Conservation (phyloP, 2,329 filamentous ascomycete species). For the Chaetomium strumarium region DNA sequence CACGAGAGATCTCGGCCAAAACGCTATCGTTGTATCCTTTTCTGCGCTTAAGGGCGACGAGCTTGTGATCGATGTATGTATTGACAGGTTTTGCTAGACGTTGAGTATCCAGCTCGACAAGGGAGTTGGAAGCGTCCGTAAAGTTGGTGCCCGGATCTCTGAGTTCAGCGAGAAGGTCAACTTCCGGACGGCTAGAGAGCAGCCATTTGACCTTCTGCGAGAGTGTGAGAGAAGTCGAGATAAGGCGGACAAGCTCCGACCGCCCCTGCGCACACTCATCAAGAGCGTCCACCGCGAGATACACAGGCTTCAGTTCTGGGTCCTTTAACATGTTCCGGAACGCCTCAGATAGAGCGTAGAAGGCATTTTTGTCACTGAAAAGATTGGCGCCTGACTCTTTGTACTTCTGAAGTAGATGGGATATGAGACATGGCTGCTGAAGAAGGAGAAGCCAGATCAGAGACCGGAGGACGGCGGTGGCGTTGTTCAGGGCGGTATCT, state of each 20-base stretch:
- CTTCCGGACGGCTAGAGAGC: slow-evolving; percentile 18
- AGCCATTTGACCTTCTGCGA: slow-evolving; percentile 18
- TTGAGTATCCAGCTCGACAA: slow-evolving; percentile 20
- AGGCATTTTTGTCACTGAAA: slow-evolving; percentile 17
- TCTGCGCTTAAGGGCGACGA: slow-evolving; percentile 7
- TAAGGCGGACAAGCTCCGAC: slow-evolving; percentile 10
- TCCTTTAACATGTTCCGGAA: slow-evolving; percentile 18
- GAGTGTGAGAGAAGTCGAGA: slow-evolving; percentile 12
- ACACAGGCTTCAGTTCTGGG: slow-evolving; percentile 11
- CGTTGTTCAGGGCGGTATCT: slow-evolving; percentile 16
- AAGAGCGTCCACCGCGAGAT: slow-evolving; percentile 14
- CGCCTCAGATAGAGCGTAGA: slow-evolving; percentile 13
- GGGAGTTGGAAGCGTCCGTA: not conserved
- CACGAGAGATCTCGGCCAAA: slow-evolving; percentile 8
- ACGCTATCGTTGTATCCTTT: slow-evolving; percentile 12
- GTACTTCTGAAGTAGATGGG: slow-evolving; percentile 20
- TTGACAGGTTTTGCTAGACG: slow-evolving; percentile 16
- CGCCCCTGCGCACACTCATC: slow-evolving; percentile 16
- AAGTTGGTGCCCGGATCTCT: slow-evolving; percentile 2
- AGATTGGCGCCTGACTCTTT: slow-evolving; percentile 15
- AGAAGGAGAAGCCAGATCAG: slow-evolving; percentile 22
- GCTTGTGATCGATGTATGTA: slow-evolving; percentile 19
- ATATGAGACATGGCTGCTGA: slow-evolving; percentile 20
- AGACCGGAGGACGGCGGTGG: slow-evolving; percentile 18
- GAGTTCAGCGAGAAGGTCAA: slow-evolving; percentile 13